Evolutionary conservation across 345 rosid species (phyloP), one percentile per base, ranked within the genome.

Genomic region (Arabidopsis suecica): DNA sequence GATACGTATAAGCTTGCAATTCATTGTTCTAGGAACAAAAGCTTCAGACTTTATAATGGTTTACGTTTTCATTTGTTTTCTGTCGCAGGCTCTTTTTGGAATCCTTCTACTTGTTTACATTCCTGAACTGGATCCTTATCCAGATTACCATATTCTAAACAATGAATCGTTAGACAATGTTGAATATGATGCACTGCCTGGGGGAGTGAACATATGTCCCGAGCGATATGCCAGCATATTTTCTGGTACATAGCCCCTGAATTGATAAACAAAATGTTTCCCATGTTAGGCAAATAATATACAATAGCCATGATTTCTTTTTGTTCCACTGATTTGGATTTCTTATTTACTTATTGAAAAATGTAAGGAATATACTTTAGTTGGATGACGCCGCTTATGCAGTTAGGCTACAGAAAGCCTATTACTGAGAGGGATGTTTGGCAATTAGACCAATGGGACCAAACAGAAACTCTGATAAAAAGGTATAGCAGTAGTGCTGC

Each of bases 361-460:
- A 28, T 28, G 32, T 28, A 28, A 95, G 99, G 78, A 70, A 95
- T 85, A 66, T 76, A 83, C 78, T 91, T 95, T 63, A 78, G 84
- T 51, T 95, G 97, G 99, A 90, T 95, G 83, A 89, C 89, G 69
- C 96, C 97, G 14, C 88, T 95, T 42, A 85, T 95, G 97, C 80
- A 80, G 86, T 83, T 82, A 78, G 97, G 99, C 25, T 90, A 88
- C 78, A 92, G 54, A 80, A 88, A 87, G 72, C 97, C 97, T 32
- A 82, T 95, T 48, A 92, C 96, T 8, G 99, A 92, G 81, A 89
- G 82, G 82, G 97, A 92, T 80, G 87, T 90, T 13, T 95, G 97
- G 99, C 89, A 88, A 78, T 82, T 95, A 70, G 99, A 89, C 79
- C 81, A 84, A 41, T 95, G 99, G 99, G 99, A 95, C 84, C 81